phyloP scores from a whole-genome alignment of 331 rosid species.

The Malus hybrid region DNA sequence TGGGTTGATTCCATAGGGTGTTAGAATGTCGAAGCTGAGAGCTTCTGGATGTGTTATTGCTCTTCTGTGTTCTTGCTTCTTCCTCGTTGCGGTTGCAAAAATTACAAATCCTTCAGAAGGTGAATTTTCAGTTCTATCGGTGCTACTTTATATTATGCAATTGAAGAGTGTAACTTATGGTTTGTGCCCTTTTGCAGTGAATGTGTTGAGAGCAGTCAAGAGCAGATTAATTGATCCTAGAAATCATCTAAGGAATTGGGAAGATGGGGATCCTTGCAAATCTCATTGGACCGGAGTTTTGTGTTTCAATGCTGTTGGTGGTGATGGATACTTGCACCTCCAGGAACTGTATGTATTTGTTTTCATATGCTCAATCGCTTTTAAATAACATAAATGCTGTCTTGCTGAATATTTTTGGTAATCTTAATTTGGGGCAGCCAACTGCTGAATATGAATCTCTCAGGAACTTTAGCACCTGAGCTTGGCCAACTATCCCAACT shows the following conservation, averaged over 20 bases:
- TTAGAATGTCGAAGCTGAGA: constrained; percentile 35
- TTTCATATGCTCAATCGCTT: background rate
- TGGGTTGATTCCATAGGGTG: constrained; percentile 18
- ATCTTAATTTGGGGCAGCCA: constrained; percentile 43
- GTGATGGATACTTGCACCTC: constrained; percentile 56
- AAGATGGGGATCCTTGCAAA: constrained; percentile 60
- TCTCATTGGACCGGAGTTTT: constrained; percentile 62
- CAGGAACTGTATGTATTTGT: constrained; percentile 46
- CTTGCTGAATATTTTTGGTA: background rate
- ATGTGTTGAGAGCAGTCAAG: constrained; percentile 55
- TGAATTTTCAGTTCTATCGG: background rate
- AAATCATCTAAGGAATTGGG: constrained; percentile 48
- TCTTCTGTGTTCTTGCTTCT: constrained; percentile 21
- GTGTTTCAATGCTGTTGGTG: constrained; percentile 23
- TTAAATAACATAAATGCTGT: background rate
- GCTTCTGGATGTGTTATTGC: constrained; percentile 35
- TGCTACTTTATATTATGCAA: background rate
- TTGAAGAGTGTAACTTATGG: background rate
- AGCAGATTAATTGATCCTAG: constrained; percentile 54
- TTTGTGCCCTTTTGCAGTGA: constrained; percentile 38
- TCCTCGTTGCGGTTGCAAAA: constrained; percentile 27
- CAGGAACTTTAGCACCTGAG: constrained; percentile 63
- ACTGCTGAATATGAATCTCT: constrained; percentile 50
- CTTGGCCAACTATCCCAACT: constrained; percentile 65
- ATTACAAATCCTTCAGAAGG: constrained; percentile 65